Evolutionary conservation across 495 filamentous ascomycete species (phyloP), one percentile per base, ranked within the genome.

Genomic region (Aspergillus cavernicola): DNA sequence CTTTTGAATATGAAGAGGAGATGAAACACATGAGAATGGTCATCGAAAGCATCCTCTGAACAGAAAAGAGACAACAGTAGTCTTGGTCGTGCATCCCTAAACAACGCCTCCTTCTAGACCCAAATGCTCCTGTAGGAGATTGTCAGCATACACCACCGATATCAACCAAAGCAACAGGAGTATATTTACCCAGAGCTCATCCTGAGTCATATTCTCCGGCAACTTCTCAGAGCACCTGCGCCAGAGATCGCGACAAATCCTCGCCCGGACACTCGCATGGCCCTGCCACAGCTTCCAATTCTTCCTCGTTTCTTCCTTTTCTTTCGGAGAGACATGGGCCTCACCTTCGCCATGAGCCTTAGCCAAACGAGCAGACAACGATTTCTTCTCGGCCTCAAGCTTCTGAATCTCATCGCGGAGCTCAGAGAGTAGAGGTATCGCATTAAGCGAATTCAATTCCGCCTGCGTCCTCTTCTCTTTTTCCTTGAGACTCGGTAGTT

Each of bases 211-310:
- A 37, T 69, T 71, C 39, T 77, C 72, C 18, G 76, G 71, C 52
- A 82, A 54, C 26, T 71, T 64, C 42, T 77, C 78, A 37, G 74
- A 72, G 53, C 69, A 73, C 44, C 58, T 64, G n/a, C 47, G 63
- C 79, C 79, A 82, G 19, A 84, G 42, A 32, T 79, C 74, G 33
- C 69, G 59, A 62, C 73, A 82, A 11, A 84, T 80, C 42, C 66
- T 74, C 62, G 71, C 71, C 49, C 85, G 75, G 19, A 54, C 51
- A 19, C 44, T 61, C 29, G 67, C 75, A 41, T 73, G 73, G 28
- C 50, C 66, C 46, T 66, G 64, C 85, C 83, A 87, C 38, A 66
- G 59, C 46, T 68, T 73, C 70, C 71, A 80, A 41, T 80, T 75
- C 38, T 55, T 60, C 42, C 82, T 75, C 16, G 79, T 70, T 13